Conservation (phyloP, 495 filamentous ascomycete species). For the Rhypophila decipiens region DNA sequence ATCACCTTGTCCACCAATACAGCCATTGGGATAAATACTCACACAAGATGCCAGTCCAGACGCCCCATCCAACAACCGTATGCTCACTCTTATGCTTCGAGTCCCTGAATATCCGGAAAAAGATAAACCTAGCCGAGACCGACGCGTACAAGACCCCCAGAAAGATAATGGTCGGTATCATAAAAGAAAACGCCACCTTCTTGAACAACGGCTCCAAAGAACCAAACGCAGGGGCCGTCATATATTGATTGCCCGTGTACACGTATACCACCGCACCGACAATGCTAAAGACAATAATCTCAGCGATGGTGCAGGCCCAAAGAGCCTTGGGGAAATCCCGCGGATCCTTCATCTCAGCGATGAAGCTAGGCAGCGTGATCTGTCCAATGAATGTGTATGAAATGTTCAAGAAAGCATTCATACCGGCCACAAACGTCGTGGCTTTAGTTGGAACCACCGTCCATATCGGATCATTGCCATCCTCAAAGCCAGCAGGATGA, state of each 20-base stretch:
- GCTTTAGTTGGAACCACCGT: conserved; percentile 56
- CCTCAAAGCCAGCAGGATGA: conserved; percentile 57
- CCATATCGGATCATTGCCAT: conserved; percentile 53
- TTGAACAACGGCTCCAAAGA: conserved; percentile 67
- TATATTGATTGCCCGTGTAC: conserved; percentile 80
- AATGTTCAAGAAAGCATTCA: conserved; percentile 85
- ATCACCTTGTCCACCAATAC: neutral
- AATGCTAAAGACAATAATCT: conserved; percentile 73
- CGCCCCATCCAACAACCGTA: conserved; percentile 72
- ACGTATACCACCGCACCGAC: conserved; percentile 71
- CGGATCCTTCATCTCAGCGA: conserved; percentile 85
- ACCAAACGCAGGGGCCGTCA: conserved; percentile 73
- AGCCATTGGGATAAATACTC: conserved; percentile 2
- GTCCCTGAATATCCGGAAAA: conserved; percentile 70
- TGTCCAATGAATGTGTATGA: conserved; percentile 90
- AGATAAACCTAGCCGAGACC: conserved; percentile 78
- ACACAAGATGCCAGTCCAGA: conserved; percentile 67
- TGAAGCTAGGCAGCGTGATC: conserved; percentile 85
- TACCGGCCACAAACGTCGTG: conserved; percentile 72
- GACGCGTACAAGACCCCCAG: conserved; percentile 82
- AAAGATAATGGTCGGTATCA: conserved; percentile 89
- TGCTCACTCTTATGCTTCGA: conserved; percentile 70
- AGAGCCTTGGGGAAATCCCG: conserved; percentile 83
- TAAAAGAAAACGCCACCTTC: conserved; percentile 83
- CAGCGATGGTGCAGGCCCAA: conserved; percentile 78